phyloP scores from a whole-genome alignment of 495 filamentous ascomycete genomes.

The Podospora bellae-mahoneyi region DNA sequence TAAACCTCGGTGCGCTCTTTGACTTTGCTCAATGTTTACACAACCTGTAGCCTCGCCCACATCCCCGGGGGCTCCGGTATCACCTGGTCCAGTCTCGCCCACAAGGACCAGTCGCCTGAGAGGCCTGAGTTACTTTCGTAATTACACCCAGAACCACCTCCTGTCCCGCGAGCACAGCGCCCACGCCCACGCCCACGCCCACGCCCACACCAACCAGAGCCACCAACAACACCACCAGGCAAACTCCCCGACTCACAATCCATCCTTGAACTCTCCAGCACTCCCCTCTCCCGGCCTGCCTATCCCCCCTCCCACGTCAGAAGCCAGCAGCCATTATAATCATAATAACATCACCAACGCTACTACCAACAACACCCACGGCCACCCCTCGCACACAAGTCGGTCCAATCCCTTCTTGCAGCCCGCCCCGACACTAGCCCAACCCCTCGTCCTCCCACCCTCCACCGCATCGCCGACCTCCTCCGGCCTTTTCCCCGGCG shows the following conservation, averaged over 20 bases:
- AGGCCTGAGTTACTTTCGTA: conserved; percentile 70
- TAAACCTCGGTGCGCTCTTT: conserved; percentile 5
- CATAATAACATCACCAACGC: conserved; percentile 13
- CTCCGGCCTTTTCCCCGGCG: conserved; percentile 7
- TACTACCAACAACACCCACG: neutral
- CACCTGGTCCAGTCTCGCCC: conserved; percentile 45
- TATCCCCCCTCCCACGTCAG: neutral
- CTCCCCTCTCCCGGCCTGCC: neutral
- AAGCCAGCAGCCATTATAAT: neutral
- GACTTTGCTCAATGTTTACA: conserved; percentile 51
- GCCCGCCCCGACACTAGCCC: conserved; percentile 25
- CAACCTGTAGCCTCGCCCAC: conserved; percentile 47
- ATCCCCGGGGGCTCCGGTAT: conserved; percentile 41
- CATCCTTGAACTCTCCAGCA: neutral
- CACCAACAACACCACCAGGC: neutral
- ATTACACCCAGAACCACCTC: conserved; percentile 65
- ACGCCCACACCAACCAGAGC: conserved; percentile 19
- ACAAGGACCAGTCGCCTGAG: conserved; percentile 61
- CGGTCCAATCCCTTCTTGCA: conserved; percentile 30
- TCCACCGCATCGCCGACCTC: conserved; percentile 4
- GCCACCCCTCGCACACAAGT: conserved; percentile 24
- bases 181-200: conserved; percentile 21
- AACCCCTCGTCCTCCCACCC: conserved; percentile 24
- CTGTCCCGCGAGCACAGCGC: conserved; percentile 48
- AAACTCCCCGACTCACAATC: conserved; percentile 6